These are phyloP conservation scores for Geum urbanum DNA, from an alignment of 306 rosid species.

Conservation along the genomic window DNA sequence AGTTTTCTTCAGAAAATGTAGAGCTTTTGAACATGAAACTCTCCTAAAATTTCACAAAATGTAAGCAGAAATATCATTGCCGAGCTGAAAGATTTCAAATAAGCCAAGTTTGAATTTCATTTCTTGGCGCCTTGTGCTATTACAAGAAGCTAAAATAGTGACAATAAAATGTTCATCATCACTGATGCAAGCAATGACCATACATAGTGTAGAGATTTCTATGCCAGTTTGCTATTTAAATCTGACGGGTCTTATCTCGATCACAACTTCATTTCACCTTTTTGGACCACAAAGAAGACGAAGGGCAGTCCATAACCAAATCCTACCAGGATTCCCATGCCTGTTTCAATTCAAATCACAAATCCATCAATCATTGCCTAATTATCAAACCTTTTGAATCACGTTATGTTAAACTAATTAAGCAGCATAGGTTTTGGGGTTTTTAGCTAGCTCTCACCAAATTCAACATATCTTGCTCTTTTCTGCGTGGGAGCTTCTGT, in stretches of 20 bases:
- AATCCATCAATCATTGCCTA: neutral
- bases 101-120: neutral
- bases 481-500: conserved; percentile 16
- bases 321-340: conserved; percentile 48
- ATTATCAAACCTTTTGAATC: neutral
- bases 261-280: conserved; percentile 44
- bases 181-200: neutral
- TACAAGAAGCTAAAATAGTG: neutral
- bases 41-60: too few species aligned
- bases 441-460: conserved; percentile 34
- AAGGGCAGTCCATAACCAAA: conserved; percentile 53
- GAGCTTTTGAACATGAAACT: too few species aligned
- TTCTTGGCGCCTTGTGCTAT: neutral
- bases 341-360: conserved; percentile 27
- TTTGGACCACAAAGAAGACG: conserved; percentile 45
- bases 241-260: too few species aligned
- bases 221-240: neutral
- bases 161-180: neutral
- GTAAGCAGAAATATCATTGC: too few species aligned
- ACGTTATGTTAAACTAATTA: neutral
- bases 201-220: neutral
- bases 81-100: too few species aligned
- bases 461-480: conserved; percentile 21
- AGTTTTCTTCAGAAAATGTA: too few species aligned
- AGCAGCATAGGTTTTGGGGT: neutral